These are phyloP conservation scores for Globisporangium echinulatum DNA, from an alignment of 352 stramenopile genomes.

Conservation along the genomic window DNA sequence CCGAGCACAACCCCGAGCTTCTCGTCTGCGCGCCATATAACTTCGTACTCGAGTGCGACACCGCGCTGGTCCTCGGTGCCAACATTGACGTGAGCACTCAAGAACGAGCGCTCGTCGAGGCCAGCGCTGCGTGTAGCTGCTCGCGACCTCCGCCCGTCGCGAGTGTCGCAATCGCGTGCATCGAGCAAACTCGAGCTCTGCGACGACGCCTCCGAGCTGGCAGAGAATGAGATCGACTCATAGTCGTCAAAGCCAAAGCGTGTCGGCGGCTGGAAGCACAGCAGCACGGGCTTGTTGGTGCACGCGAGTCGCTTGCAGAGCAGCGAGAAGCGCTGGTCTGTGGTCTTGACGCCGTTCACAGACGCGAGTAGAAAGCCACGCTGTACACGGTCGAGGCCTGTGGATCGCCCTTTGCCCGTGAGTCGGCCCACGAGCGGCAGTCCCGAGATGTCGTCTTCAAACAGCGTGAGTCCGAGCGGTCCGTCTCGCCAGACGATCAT, in stretches of 20 bases:
- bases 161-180: too few relatives aligned
- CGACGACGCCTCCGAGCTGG: conserved; percentile 1
- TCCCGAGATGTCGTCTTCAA: conserved; percentile 42
- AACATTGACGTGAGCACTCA: background rate
- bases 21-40: conserved; percentile 8
- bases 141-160: too few relatives aligned
- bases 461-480: conserved; percentile 42
- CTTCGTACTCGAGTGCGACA: conserved; percentile 8
- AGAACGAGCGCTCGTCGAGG: background rate
- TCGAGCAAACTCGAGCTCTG: conserved; percentile 1
- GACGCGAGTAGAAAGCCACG: conserved; percentile 40
- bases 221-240: conserved; percentile 8
- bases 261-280: conserved; percentile 36
- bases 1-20: conserved; percentile 13
- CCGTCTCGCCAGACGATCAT: conserved; percentile 46
- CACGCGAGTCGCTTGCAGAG: conserved; percentile 26
- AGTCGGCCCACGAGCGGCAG: conserved; percentile 53
- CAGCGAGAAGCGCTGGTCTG: conserved; percentile 20
- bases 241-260: conserved; percentile 12
- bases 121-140: background rate
- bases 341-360: conserved; percentile 39
- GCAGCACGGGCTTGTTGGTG: conserved; percentile 35
- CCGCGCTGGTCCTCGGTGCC: background rate
- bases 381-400: conserved; percentile 31
- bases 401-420: conserved; percentile 49